Base-by-base conservation (phyloP, 2,329 filamentous ascomycete genomes). In the Trichoderma pleuroti region DNA sequence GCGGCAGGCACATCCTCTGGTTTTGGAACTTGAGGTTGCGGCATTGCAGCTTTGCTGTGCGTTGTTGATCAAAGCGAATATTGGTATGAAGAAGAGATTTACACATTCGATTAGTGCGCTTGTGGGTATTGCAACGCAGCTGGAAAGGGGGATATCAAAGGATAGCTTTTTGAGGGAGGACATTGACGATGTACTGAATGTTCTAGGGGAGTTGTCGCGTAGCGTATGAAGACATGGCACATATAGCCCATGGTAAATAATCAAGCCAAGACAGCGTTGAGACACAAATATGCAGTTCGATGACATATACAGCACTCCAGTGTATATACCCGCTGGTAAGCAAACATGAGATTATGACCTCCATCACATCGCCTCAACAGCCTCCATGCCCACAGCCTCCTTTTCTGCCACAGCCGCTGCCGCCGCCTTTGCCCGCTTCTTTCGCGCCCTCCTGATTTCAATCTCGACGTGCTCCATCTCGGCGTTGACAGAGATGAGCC, bases 401-500 rank as follows among this genome's bases (percentile, higher is more conserved):
- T 75, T 75, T 73, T 78, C 82, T 24, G 75, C 74, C 73, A 78
- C 82, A 26, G 82, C 79, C 4, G 77, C 70, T 26, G 82, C 79
- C 2, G 77, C 68, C 1, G 81, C 82, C 77, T 87, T 88, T 30
- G 83, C 82, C 42, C 86, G 81, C 79, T 78, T 84, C 81, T 90
- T 89, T 70, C 85, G 81, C 42, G 86, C 86, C 70, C 91, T 83
- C 46, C 91, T 84, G 68, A 95, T 89, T 74, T 91, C 87, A 65
- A 90, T 88, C 81, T 94, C 92, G 6, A 92, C 77, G n/a, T 81
- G 80, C 16, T 84, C 83, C 86, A 95, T 89, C 75, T 88, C 85
- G 32, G 84, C 83, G 42, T 85, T 83, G n/a, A 92, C 79, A 1
- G 84, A 85, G 8, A 85, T 85, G 10, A 93, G 81, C 49, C 80